Conservation (phyloP, 2,329 filamentous ascomycete species). For the Exophiala oligosperma region DNA sequence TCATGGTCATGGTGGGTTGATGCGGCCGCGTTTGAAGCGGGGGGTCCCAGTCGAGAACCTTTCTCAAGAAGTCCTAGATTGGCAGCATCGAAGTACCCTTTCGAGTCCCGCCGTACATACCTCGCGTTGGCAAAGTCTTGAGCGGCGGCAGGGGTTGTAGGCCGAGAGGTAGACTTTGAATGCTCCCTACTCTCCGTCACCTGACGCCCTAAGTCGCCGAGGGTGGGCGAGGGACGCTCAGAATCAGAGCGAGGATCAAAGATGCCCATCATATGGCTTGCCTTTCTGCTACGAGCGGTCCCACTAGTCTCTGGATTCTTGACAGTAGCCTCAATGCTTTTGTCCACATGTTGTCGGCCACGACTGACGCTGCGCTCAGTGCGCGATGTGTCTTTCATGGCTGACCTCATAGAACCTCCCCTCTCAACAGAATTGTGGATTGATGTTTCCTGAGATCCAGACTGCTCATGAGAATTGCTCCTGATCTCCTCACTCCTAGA, state of each 20-base stretch:
- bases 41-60: background rate
- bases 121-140: conserved; percentile 7
- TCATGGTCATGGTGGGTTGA: conserved; percentile 28
- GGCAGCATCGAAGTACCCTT: conserved; percentile 6
- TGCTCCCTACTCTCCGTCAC: background rate
- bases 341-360: conserved; percentile 54
- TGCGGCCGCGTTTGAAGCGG: conserved; percentile 3
- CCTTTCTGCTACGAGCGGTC: conserved; percentile 63
- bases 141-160: conserved; percentile 9
- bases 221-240: conserved; percentile 2
- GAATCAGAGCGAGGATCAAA: conserved; percentile 48
- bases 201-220: conserved; percentile 7
- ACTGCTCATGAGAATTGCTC: conserved; percentile 7
- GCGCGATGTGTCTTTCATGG: conserved; percentile 28
- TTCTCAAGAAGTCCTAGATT: background rate
- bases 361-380: conserved; percentile 43
- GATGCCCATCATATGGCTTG: conserved; percentile 64
- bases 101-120: conserved; percentile 5
- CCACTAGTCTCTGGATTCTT: conserved; percentile 56
- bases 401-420: conserved; percentile 28
- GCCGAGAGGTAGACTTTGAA: conserved; percentile 12
- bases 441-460: conserved; percentile 27
- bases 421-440: conserved; percentile 22
- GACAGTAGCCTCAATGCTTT: conserved; percentile 64
- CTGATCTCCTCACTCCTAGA: conserved; percentile 3